Conservation (phyloP, 2,329 filamentous ascomycete species). For the Pseudocercospora ulei region DNA sequence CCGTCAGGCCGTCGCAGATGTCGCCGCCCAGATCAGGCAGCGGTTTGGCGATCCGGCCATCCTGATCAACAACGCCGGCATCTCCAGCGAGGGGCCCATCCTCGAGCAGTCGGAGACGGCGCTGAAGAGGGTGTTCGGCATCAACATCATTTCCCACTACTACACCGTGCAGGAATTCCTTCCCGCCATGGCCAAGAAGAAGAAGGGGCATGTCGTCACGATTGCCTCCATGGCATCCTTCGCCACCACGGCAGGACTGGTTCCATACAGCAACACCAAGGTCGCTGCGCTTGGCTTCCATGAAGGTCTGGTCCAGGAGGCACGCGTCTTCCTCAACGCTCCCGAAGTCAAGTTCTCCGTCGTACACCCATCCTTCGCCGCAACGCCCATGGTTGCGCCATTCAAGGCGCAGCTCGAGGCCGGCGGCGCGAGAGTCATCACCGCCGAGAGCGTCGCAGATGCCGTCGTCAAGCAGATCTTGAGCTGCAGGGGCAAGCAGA, state of each 20-base stretch:
- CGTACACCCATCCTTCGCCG: constrained; percentile 39
- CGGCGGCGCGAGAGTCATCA: constrained; percentile 32
- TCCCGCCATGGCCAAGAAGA: constrained; percentile 43
- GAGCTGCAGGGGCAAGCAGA: constrained; percentile 36
- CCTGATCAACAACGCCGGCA: constrained; percentile 45
- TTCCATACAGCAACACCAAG: constrained; percentile 47
- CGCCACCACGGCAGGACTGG: constrained; percentile 37
- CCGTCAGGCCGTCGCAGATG: constrained; percentile 39
- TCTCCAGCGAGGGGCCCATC: constrained; percentile 42
- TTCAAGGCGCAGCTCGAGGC: constrained; percentile 32
- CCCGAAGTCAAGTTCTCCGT: constrained; percentile 39
- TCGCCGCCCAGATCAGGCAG: constrained; percentile 36
- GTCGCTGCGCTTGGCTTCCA: constrained; percentile 47
- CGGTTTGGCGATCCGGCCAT: constrained; percentile 41
- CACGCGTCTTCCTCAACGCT: constrained; percentile 38
- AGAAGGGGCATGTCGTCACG: constrained; percentile 50
- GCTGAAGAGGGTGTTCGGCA: constrained; percentile 44
- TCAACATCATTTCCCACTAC: constrained; percentile 47
- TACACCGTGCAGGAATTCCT: constrained; percentile 46
- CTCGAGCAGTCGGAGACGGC: constrained; percentile 40
- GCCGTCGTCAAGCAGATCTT: constrained; percentile 41
- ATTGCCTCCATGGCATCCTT: constrained; percentile 48
- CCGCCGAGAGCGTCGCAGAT: constrained; percentile 37
- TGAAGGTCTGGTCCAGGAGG: constrained; percentile 40
- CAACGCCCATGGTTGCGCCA: constrained; percentile 36